Percentiles rank a stretch among this genome's conserved stretches.
Evolutionary conservation across 768 basidiomycete genomes (phyloP).

Genomic region (Suillus brevipes): DNA sequence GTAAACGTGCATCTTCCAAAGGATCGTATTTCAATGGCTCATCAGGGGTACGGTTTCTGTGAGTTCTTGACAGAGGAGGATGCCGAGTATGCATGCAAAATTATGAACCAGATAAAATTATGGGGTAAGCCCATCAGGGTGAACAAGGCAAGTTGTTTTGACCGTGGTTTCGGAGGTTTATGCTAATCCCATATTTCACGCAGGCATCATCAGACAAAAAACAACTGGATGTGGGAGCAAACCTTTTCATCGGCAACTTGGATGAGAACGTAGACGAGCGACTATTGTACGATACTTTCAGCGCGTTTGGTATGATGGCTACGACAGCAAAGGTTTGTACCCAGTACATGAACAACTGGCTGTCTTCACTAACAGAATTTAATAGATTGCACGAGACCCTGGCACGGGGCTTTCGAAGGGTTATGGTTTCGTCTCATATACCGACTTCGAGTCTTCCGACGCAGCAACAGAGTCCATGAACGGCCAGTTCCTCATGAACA

Average conservation of each 20-base stretch:
- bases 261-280: constrained; percentile 96
- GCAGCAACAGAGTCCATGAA: constrained; percentile 97
- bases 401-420: constrained; percentile 86
- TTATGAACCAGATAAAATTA: constrained; percentile 99
- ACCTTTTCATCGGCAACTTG: constrained; percentile 93
- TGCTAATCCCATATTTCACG: constrained; percentile 9
- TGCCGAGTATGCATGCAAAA: constrained; percentile 99
- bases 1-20: constrained; percentile 98
- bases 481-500: constrained; percentile 97
- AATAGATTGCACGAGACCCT: constrained; percentile 89
- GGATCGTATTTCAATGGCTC: constrained; percentile 96
- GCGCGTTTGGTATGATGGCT: constrained; percentile 90
- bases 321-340: constrained; percentile 76
- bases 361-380: constrained; percentile 5
- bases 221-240: constrained; percentile 96
- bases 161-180: not conserved
- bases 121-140: constrained; percentile 99
- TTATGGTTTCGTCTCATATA: constrained; percentile 96
- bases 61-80: constrained; percentile 99
- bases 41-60: constrained; percentile 99
- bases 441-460: constrained; percentile 96
- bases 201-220: constrained; percentile 98
- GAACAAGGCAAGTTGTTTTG: constrained; percentile 78
- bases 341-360: not conserved
- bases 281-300: constrained; percentile 91